Evolutionary conservation across 352 stramenopile genomes (phyloP), one percentile per base, ranked within the genome.

Genomic region (Phytophthora fragariae): DNA sequence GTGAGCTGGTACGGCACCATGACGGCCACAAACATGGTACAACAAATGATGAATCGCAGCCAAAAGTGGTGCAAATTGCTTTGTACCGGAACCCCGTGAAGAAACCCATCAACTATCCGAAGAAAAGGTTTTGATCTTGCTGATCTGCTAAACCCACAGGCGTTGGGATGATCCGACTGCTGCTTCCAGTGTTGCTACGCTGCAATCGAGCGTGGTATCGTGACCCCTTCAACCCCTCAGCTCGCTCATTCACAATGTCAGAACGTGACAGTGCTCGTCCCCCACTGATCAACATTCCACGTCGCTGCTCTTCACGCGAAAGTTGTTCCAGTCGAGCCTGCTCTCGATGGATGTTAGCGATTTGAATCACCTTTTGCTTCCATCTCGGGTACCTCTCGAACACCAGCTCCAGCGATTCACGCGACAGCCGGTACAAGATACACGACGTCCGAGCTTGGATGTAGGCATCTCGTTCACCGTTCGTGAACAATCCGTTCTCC

Each of bases 341-440:
- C 50, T 57, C 50, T 5, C 50, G 50, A n/a, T 57, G 19, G 4
- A 57, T 57, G n/a, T 57, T 57, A 8, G 50, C 50, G 24, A 57
- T 57, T 5, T 35, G 50, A 37, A 57, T 57, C 2, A 35, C 50
- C 24, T 57, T 57, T 6, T 37, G 10, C 11, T 57, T 57, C 50
- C 50, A 57, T 6, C 19, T 57, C 1, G 50, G 50, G 24, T 57
- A 57, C n/a, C 50, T 35, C 3, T 57, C 50, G 24, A 57, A 57
- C 2, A 57, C 50, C 12, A 57, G 50, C 24, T 57, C 50, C 24
- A 57, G 19, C 24, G 50, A 57, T 35, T 57, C 50, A 19, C 50
- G 50, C 21, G 50, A 57, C 24, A 57, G 24, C 19, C 50, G 35
- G 50, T 57, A 57, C 12, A 57, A 9, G 10, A 57, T 57, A 12